Evolutionary conservation across 2,329 filamentous ascomycete species (phyloP), one percentile per base, ranked within the genome.

Genomic region (Drechslerella stenobrocha): DNA sequence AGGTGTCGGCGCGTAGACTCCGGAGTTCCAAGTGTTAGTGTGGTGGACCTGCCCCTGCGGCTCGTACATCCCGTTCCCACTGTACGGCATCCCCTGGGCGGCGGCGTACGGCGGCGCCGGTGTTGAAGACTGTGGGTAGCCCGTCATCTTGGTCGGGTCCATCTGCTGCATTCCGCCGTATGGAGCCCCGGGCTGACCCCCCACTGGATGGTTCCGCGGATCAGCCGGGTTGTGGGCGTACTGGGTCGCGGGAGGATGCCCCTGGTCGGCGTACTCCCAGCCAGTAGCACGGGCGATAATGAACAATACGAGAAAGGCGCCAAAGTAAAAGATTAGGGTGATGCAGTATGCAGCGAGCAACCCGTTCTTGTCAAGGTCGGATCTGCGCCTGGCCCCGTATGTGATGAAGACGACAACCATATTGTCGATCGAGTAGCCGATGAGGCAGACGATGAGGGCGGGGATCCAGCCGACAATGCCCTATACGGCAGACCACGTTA

Each of bases 31-130:
- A 15, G 23, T 35, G 18, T 53, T 44, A 13, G 9, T 22, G 6
- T 40, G 11, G 15, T 66, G 59, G 1, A 55, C 51, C 30, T 67
- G 63, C 18, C 53, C 61, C 18, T 32, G 45, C 42, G 46, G 61
- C 18, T 59, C 50, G 18, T 67, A 67, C 4, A 60, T 48, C 3
- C 63, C 63, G 28, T 47, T 47, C 34, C 63, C 63, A 13, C 63
- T 67, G 46, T 67, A 67, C 37, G 50, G 40, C 50, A 66, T 59
- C 9, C 28, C 48, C 2, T 28, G 18, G 4, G 22, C 23, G 4
- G 22, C 23, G 5, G 30, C 55, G 23, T 67, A 67, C 13, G 63
- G 63, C 5, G 63, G 63, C 2, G 55, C 55, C 2, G 63, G 55
- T 5, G 63, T 51, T 2, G 52, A 23, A 15, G 9, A 13, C 22